Evolutionary conservation across 768 basidiomycete species (phyloP).

Genomic region (Mycena galopus): DNA sequence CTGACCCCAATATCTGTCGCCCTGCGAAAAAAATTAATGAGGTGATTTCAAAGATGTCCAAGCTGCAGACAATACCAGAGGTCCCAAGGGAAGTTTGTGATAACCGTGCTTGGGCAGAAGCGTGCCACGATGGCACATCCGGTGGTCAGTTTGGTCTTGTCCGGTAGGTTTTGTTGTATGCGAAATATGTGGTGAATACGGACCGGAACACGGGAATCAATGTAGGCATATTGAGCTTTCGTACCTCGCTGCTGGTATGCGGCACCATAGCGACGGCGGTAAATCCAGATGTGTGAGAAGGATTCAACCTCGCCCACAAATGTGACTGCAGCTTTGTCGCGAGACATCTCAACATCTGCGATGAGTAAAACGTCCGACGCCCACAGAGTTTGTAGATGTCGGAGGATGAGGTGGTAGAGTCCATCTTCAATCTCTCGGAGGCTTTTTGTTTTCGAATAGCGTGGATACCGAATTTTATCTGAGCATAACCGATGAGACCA

Average conservation of each 20-base stretch:
- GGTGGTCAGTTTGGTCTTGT: not conserved
- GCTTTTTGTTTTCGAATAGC: not conserved
- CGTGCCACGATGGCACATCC: conserved; percentile 22
- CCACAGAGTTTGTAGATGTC: not conserved
- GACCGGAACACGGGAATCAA: conserved; percentile 33
- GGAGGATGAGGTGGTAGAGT: not conserved
- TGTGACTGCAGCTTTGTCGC: not conserved
- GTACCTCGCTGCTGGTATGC: conserved; percentile 9
- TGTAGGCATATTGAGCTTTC: conserved; percentile 28
- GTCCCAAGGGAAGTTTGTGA: conserved; percentile 29
- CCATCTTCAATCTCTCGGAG: not conserved
- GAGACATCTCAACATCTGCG: not conserved
- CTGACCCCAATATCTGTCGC: conserved; percentile 34
- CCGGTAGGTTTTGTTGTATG: not conserved
- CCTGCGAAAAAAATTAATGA: not conserved
- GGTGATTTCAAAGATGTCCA: not conserved
- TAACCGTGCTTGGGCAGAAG: not conserved
- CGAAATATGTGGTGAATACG: conserved; percentile 28
- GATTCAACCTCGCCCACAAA: conserved; percentile 22
- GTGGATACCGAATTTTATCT: not conserved
- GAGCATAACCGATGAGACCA: not conserved
- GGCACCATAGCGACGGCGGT: conserved; percentile 31
- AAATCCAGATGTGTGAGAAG: conserved; percentile 27
- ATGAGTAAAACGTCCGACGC: not conserved
- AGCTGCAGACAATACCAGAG: conserved; percentile 8